phyloP scores from a whole-genome alignment of 805 yeast species.

The Barnettozyma vustinii region DNA sequence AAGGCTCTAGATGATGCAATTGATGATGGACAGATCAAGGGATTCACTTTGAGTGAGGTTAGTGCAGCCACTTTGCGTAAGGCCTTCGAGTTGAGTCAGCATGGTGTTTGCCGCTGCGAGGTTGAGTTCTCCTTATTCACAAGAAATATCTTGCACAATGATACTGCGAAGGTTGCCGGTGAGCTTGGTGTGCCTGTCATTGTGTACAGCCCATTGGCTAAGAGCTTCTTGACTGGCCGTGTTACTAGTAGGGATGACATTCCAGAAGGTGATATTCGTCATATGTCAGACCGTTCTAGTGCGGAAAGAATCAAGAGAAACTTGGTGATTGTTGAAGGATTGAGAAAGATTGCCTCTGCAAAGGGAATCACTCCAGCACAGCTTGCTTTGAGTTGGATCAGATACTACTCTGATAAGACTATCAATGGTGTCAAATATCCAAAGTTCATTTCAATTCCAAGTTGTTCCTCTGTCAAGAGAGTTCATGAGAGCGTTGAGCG shows the following conservation, averaged over 20 bases:
- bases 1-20: constrained; percentile 51
- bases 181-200: constrained; percentile 59
- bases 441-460: constrained; percentile 73
- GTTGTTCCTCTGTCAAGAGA: constrained; percentile 56
- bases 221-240: constrained; percentile 70
- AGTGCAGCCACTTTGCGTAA: constrained; percentile 53
- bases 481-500: constrained; percentile 54
- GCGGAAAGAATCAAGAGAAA: constrained; percentile 55
- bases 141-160: constrained; percentile 57
- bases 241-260: constrained; percentile 42
- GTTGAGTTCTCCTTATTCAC: constrained; percentile 71
- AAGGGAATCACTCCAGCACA: constrained; percentile 54
- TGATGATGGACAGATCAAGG: constrained; percentile 60
- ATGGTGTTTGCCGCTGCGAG: constrained; percentile 65
- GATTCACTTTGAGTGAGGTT: constrained; percentile 72
- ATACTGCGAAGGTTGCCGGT: constrained; percentile 53
- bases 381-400: constrained; percentile 63
- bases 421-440: constrained; percentile 34
- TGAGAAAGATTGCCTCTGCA: constrained; percentile 43
- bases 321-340: constrained; percentile 43
- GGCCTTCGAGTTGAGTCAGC: constrained; percentile 44
- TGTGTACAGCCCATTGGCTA: constrained; percentile 80
- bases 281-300: constrained; percentile 48
- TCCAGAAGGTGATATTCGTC: constrained; percentile 52
- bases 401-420: constrained; percentile 31